phyloP scores from a whole-genome alignment of 257 asterid genomes.

The Prunella vulgaris region DNA sequence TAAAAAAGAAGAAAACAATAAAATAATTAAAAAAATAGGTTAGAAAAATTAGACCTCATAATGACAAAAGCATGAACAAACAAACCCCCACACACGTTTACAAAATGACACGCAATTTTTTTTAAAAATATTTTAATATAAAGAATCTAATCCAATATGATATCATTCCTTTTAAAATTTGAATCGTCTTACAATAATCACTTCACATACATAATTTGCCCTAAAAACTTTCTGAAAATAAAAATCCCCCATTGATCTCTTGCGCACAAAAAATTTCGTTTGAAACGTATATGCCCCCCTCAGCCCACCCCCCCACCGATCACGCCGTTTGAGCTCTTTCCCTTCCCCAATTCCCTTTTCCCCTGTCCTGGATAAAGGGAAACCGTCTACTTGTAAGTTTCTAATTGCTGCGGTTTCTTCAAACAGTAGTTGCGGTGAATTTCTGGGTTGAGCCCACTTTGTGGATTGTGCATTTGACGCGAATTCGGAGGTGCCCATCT shows the following conservation, averaged over 20 bases:
- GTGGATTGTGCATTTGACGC: constrained; percentile 15
- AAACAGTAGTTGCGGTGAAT: constrained; percentile 15
- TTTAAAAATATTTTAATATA: neutral
- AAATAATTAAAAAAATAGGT: too few relatives aligned
- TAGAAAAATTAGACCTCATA: neutral
- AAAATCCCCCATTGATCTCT: neutral
- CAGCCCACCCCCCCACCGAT: neutral
- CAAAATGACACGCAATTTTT: neutral
- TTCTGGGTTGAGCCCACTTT: constrained; percentile 4
- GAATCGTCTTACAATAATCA: neutral
- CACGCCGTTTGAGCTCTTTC: constrained; percentile 14
- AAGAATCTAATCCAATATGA: neutral
- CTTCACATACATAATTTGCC: neutral
- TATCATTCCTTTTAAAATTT: neutral
- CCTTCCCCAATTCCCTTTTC: constrained; percentile 13
- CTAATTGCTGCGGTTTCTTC: constrained; percentile 16
- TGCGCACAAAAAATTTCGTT: constrained; percentile 1
- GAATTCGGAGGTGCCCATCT: constrained; percentile 27
- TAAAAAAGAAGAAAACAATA: too few relatives aligned
- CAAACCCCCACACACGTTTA: neutral
- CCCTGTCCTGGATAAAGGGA: neutral
- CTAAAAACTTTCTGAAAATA: neutral
- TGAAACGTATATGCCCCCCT: neutral
- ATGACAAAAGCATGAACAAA: neutral
- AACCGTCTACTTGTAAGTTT: neutral